phyloP scores from a whole-genome alignment of 106 monocot species.

The Agapanthus africanus region DNA sequence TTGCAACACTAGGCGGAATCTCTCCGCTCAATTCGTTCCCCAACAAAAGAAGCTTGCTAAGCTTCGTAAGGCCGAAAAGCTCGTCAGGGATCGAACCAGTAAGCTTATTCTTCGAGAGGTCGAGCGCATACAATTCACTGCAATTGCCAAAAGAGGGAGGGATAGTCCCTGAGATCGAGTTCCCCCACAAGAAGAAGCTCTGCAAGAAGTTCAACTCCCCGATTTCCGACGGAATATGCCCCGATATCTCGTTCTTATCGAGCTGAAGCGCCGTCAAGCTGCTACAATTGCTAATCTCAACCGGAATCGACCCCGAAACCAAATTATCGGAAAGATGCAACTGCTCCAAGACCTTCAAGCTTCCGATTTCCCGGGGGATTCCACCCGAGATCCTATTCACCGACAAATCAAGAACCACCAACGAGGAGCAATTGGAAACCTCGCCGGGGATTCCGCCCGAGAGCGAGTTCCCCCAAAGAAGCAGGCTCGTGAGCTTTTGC shows the following conservation, averaged over 20 bases:
- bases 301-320: conserved; percentile 51
- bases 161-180: conserved; percentile 56
- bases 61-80: conserved; percentile 62
- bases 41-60: conserved; percentile 77
- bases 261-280: conserved; percentile 79
- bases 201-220: conserved; percentile 54
- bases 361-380: conserved; percentile 63
- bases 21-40: conserved; percentile 59
- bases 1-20: conserved; percentile 38
- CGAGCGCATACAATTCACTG: conserved; percentile 68
- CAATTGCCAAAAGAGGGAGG: conserved; percentile 56
- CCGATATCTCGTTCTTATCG: conserved; percentile 65
- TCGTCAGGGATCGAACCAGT: conserved; percentile 61
- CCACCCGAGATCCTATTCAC: conserved; percentile 62
- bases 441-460: conserved; percentile 55
- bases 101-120: conserved; percentile 73
- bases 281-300: conserved; percentile 56
- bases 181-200: conserved; percentile 80
- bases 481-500: conserved; percentile 78
- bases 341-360: conserved; percentile 52
- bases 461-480: conserved; percentile 80
- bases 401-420: conserved; percentile 80
- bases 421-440: conserved; percentile 65
- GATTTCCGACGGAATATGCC: conserved; percentile 45
- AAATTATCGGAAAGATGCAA: conserved; percentile 83